Conservation (phyloP, 352 stramenopile genomes). For the Pythium dissimile region DNA sequence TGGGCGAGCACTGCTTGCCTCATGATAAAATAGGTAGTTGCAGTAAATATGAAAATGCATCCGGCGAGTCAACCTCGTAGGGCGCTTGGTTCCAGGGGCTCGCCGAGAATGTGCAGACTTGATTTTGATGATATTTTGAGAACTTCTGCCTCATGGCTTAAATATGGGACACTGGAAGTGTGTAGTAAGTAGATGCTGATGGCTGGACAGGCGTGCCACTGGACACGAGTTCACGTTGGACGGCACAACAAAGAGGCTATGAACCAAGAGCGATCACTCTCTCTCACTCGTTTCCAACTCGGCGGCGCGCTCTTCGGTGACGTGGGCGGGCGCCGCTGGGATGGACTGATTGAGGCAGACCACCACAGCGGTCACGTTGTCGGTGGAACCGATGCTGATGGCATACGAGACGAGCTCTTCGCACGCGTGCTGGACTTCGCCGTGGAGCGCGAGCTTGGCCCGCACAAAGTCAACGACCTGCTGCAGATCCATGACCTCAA, state of each 20-base stretch:
- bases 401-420: constrained; percentile 82
- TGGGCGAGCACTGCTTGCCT: no score
- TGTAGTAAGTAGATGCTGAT: no score
- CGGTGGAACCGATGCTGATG: constrained; percentile 71
- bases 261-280: background rate
- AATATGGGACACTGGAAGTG: background rate
- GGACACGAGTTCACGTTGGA: background rate
- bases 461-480: constrained; percentile 82
- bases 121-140: background rate
- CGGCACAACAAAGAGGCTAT: background rate
- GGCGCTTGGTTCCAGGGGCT: background rate
- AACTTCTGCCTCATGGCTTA: background rate
- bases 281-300: background rate
- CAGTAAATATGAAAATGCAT: background rate
- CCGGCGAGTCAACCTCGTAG: no score
- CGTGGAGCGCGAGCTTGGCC: constrained; percentile 59
- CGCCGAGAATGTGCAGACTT: background rate
- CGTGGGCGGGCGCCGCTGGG: constrained; percentile 19
- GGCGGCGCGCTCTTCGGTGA: no score
- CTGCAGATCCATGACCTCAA: constrained; percentile 82
- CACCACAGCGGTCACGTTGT: constrained; percentile 83
- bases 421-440: constrained; percentile 71
- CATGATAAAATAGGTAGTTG: no score
- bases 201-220: background rate
- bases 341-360: constrained; percentile 72